Base-by-base conservation (phyloP, 495 filamentous ascomycete genomes). In the Neurospora hispaniola region DNA sequence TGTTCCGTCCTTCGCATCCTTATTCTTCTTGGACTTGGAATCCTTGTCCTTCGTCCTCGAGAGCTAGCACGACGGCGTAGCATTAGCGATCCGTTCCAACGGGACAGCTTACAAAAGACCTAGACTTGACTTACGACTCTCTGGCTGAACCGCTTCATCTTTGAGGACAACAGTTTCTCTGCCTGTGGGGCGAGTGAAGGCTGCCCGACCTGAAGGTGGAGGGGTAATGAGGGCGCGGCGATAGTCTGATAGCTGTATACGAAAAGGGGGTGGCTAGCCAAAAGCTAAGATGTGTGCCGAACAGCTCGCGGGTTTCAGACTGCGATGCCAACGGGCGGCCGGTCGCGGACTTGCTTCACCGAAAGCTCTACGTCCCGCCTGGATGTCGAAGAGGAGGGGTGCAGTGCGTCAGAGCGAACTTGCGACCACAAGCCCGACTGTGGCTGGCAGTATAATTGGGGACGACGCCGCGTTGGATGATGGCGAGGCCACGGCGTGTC, bases 141-240 rank as follows among this genome's bases (percentile, higher is more conserved):
- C 86, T 97, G 93, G 85, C 96, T 92, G 84, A 99, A 97, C 80
- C 93, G 90, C 86, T 97, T 98, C 96, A 99, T 98, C 85, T 88
- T 94, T 75, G 81, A 78, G 79, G 82, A 80, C 81, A 81, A 78
- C 79, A 80, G 78, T 78, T 81, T 81, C 79, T 78, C 72, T 76
- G 74, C 70, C 72, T 76, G 75, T 74, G 78, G 79, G 79, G 78
- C 78, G 77, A 69, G 73, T 73, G 76, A 76, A 79, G 76, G 74
- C 78, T 66, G 78, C 78, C 80, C 78, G 74, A 76, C 77, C 78
- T 76, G 74, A 76, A 71, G 71, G 71, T 71, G 70, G 75, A 75
- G 75, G 76, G 74, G 73, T 70, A 75, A 69, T 68, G 69, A 23
- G 54, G 35, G 54, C 54, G 54, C 54, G 54, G 54, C 54, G 54